These are phyloP conservation scores for Leccinum aurantiacum DNA, from an alignment of 768 basidiomycete genomes.

Conservation along the genomic window DNA sequence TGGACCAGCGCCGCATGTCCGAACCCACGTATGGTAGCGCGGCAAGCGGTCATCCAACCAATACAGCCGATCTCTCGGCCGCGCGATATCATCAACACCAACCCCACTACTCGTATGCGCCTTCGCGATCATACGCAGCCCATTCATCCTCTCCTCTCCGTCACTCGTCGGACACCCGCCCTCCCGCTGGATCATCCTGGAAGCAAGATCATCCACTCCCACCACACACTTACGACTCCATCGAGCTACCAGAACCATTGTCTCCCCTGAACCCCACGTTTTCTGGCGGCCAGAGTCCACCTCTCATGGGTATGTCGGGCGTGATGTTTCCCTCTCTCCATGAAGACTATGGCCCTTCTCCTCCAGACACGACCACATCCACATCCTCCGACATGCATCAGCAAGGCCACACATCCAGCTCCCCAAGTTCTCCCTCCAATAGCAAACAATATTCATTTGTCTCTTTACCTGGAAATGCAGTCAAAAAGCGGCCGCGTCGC, in stretches of 20 bases:
- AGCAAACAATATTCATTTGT: conserved; percentile 83
- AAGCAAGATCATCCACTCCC: conserved; percentile 34
- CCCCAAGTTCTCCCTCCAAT: conserved; percentile 38
- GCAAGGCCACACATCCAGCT: conserved; percentile 17
- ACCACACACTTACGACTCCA: conserved; percentile 33
- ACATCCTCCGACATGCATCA: conserved; percentile 42
- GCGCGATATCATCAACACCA: conserved; percentile 44
- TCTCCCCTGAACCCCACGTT: conserved; percentile 59
- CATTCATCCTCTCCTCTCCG: conserved; percentile 46
- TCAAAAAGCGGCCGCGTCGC: conserved; percentile 81
- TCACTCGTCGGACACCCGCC: conserved; percentile 44
- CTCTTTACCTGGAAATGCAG: conserved; percentile 73
- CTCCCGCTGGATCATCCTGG: conserved; percentile 38
- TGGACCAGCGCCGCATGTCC: conserved; percentile 69
- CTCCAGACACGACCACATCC: conserved; percentile 62
- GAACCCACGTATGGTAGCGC: conserved; percentile 54
- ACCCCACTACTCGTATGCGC: conserved; percentile 36
- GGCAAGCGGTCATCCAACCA: conserved; percentile 37
- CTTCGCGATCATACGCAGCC: conserved; percentile 37
- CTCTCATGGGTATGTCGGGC: conserved; percentile 32
- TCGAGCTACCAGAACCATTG: conserved; percentile 47
- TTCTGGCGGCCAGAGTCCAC: conserved; percentile 40
- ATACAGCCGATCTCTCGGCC: conserved; percentile 32
- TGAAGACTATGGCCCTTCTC: conserved; percentile 58
- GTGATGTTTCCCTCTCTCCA: conserved; percentile 45